Evolutionary conservation across 352 stramenopile genomes (phyloP).

Genomic region (Pythium oligandrum): DNA sequence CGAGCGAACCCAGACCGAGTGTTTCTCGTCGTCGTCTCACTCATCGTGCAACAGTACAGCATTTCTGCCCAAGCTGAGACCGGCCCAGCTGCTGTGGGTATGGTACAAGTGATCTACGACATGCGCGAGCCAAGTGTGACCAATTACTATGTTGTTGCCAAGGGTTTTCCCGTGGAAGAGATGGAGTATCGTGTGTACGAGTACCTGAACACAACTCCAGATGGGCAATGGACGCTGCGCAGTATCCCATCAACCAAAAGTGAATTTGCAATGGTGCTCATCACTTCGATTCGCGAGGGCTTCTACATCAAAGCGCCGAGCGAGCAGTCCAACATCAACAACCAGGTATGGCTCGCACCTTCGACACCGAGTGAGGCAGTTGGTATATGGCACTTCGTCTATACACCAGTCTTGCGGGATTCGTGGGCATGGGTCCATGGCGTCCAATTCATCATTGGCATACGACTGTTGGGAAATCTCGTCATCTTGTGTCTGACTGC

Average conservation of each 20-base stretch:
- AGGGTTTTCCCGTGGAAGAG: slow-evolving; percentile 12
- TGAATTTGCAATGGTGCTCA: slow-evolving; percentile 3
- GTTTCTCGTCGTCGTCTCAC: too few species aligned
- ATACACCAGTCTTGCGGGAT: slow-evolving; percentile 9
- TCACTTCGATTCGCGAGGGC: slow-evolving; percentile 9
- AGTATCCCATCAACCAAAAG: slow-evolving; percentile 6
- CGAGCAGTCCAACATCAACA: slow-evolving; percentile 20
- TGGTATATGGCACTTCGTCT: slow-evolving; percentile 3
- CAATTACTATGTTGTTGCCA: slow-evolving; percentile 8
- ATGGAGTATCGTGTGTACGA: slow-evolving; percentile 7
- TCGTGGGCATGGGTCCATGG: slow-evolving; percentile 19
- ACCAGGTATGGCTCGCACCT: slow-evolving; percentile 7
- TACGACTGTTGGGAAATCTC: slow-evolving; percentile 10
- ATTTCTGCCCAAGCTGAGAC: too few species aligned
- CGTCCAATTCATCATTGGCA: slow-evolving; percentile 17
- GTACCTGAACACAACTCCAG: slow-evolving; percentile 1
- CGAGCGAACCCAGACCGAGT: too few species aligned
- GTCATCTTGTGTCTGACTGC: slow-evolving; percentile 11
- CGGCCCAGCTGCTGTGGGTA: not conserved
- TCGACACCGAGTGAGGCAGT: not conserved
- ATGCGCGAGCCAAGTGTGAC: not conserved
- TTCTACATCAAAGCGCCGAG: slow-evolving; percentile 16
- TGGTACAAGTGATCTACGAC: not conserved
- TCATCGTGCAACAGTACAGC: too few species aligned
- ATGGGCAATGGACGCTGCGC: slow-evolving; percentile 9